Evolutionary conservation across 495 filamentous ascomycete genomes (phyloP), one percentile per base, ranked within the genome.

Genomic region (Parathielavia appendiculata): DNA sequence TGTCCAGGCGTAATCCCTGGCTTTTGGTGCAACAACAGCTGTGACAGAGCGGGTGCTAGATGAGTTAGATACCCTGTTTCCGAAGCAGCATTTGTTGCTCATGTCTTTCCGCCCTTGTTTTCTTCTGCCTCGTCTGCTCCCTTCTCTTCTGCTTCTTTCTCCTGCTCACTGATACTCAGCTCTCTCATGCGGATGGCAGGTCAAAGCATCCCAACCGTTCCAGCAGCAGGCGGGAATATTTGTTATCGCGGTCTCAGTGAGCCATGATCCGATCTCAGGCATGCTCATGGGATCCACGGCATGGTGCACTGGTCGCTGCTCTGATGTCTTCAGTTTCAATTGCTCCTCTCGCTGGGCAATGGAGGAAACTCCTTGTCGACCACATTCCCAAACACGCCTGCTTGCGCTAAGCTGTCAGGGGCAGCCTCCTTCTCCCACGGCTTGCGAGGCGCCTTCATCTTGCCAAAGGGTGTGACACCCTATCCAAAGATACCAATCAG

Each of bases 391-490:
- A 53, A 47, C 26, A 48, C 44, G 13, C 53, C 39, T 17, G 11
- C 38, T 23, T 20, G 38, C n/a, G 17, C 45, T 14, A 9, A 32
- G n/a, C 17, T 47, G 8, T 45, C 49, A 16, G 44, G 1, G 32
- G 43, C n/a, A 11, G 17, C 41, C 19, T 66, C 54, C 57, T 58
- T 73, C 60, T 74, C 70, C 72, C 72, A 74, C 11, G 72, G 72
- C 60, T 74, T 74, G 34, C 41, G 61, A 7, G 69, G 72, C 0
- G 68, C 69, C 5, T 63, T 57, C 65, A 69, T 71, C 44, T 69
- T 66, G 22, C 71, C 70, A 13, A 70, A 58, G 16, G 71, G 70
- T 14, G 63, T 60, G 16, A 74, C 60, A 0, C 68, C 63, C 68
- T 71, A 11, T 7, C 47, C 6, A 30, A 16, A n/a, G 16, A 4